A percentile compares a stretch with the other conserved stretches of the same genome.
These are phyloP conservation scores for Phytophthora gonapodyides DNA, from an alignment of 352 stramenopile species.

Conservation along the genomic window DNA sequence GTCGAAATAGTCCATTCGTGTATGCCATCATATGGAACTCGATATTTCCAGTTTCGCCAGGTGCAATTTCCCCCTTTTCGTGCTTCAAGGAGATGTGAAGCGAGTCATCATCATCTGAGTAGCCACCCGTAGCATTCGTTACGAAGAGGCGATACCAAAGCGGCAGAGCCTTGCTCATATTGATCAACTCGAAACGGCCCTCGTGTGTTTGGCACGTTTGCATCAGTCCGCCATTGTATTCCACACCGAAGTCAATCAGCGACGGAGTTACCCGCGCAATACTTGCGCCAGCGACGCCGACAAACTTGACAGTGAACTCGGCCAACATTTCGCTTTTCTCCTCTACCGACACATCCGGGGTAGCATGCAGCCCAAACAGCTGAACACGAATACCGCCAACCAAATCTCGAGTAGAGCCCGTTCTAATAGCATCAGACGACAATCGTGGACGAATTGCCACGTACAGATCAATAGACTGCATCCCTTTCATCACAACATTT, in stretches of 20 bases:
- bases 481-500: slow-evolving; percentile 72
- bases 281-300: slow-evolving; percentile 81
- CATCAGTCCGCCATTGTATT: slow-evolving; percentile 56
- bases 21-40: slow-evolving; percentile 70
- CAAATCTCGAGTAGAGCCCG: slow-evolving; percentile 73
- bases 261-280: slow-evolving; percentile 67
- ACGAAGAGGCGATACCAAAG: slow-evolving; percentile 80
- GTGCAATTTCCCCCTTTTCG: slow-evolving; percentile 73
- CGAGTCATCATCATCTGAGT: slow-evolving; percentile 80
- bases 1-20: slow-evolving; percentile 76
- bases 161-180: slow-evolving; percentile 81
- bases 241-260: slow-evolving; percentile 80
- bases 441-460: slow-evolving; percentile 81
- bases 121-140: slow-evolving; percentile 57
- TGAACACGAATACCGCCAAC: slow-evolving; percentile 89
- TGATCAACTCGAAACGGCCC: slow-evolving; percentile 78
- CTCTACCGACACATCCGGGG: slow-evolving; percentile 20
- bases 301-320: slow-evolving; percentile 91
- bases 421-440: slow-evolving; percentile 81
- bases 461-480: slow-evolving; percentile 72
- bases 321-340: slow-evolving; percentile 79
- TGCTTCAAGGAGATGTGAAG: slow-evolving; percentile 71
- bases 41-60: slow-evolving; percentile 59
- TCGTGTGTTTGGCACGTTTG: slow-evolving; percentile 58
- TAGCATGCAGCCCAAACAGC: slow-evolving; percentile 54